Conservation (phyloP, 805 yeast genomes). For the Cyberlindnera nakhonratchasimensis region DNA sequence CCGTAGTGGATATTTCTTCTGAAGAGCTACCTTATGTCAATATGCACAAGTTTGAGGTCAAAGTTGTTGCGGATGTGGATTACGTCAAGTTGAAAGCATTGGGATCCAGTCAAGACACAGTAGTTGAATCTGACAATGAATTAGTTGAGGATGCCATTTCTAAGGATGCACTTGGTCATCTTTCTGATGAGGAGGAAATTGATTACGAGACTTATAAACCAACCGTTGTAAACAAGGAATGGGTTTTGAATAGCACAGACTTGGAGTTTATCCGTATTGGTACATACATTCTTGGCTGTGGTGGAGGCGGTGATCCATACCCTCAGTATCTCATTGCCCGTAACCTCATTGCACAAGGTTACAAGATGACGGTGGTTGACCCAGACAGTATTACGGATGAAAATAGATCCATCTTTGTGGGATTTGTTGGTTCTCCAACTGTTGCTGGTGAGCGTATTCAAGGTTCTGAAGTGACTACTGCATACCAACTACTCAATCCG, state of each 20-base stretch:
- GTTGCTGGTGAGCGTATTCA: constrained; percentile 42
- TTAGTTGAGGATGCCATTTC: constrained; percentile 9
- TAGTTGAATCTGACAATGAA: background rate
- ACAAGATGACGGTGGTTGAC: constrained; percentile 35
- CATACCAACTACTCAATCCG: constrained; percentile 28
- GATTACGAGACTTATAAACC: constrained; percentile 31
- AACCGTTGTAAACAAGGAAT: constrained; percentile 28
- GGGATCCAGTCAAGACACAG: constrained; percentile 6
- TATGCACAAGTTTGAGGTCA: constrained; percentile 35
- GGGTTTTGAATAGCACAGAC: constrained; percentile 37
- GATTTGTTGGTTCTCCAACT: constrained; percentile 46
- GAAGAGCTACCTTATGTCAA: constrained; percentile 35
- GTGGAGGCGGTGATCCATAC: constrained; percentile 52
- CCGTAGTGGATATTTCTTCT: constrained; percentile 27
- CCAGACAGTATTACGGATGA: constrained; percentile 8
- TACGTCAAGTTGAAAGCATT: constrained; percentile 25
- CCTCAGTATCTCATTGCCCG: constrained; percentile 36
- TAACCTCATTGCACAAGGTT: constrained; percentile 35
- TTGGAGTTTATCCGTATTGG: constrained; percentile 42
- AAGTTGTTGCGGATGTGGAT: constrained; percentile 44
- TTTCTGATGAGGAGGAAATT: constrained; percentile 4
- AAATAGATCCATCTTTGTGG: constrained; percentile 28
- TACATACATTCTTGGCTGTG: constrained; percentile 46
- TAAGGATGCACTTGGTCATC: constrained; percentile 13
- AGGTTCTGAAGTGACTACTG: constrained; percentile 38